Conservation (phyloP, 495 filamentous ascomycete genomes). For the Friedmanniomyces endolithicus region DNA sequence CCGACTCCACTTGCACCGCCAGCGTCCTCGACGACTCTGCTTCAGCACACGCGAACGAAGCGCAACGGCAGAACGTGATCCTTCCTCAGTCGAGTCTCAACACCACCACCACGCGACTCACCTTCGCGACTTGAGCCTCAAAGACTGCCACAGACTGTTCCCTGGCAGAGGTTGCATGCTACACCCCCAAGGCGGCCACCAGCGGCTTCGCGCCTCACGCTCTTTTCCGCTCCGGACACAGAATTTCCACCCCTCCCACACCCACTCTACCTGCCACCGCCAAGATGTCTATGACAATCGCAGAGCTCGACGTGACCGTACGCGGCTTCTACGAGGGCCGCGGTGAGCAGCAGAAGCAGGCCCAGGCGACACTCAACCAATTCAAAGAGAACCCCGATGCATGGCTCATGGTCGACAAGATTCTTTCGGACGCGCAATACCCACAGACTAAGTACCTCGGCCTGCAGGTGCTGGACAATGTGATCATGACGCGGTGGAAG, state of each 20-base stretch:
- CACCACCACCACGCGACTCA: neutral
- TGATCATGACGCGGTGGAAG: conserved; percentile 99
- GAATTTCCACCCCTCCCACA: neutral
- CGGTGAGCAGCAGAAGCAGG: conserved; percentile 95
- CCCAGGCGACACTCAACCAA: conserved; percentile 90
- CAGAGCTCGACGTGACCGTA: conserved; percentile 90
- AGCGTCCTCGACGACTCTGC: neutral
- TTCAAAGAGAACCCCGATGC: conserved; percentile 98
- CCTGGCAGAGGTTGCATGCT: neutral
- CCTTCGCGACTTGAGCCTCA: neutral
- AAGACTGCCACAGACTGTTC: no score
- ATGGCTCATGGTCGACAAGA: conserved; percentile 93
- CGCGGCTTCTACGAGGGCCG: conserved; percentile 93
- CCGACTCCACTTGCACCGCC: neutral
- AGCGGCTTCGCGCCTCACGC: neutral
- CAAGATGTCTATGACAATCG: conserved; percentile 59
- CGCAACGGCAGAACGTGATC: neutral
- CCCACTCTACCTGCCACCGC: neutral
- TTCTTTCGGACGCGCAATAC: conserved; percentile 78
- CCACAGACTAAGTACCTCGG: conserved; percentile 95
- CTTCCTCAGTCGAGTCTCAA: neutral
- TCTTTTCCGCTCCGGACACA: neutral
- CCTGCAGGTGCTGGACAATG: conserved; percentile 90
- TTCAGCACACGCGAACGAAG: no score
- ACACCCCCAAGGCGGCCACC: neutral